These are phyloP conservation scores for Trichoderma virens DNA, from an alignment of 495 filamentous ascomycete species.

Conservation along the genomic window DNA sequence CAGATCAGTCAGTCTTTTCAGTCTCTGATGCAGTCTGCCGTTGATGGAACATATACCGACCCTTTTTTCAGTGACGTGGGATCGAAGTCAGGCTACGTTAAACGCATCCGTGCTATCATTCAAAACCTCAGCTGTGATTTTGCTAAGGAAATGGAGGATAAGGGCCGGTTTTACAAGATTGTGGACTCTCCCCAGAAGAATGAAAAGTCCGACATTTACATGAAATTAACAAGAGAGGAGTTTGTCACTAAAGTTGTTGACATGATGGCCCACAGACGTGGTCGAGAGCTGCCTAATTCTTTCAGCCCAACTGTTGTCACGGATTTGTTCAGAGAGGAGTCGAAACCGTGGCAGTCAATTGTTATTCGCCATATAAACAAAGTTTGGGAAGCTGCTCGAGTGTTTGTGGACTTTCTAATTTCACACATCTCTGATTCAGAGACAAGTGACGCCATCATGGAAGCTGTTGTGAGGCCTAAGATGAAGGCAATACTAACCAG, in stretches of 20 bases:
- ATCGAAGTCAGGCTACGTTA: constrained; percentile 28
- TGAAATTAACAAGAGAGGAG: constrained; percentile 15
- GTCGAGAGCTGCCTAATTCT: constrained; percentile 38
- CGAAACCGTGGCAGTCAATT: constrained; percentile 28
- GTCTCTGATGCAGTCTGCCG: constrained; percentile 39
- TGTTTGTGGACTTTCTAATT: constrained; percentile 22
- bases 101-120: constrained; percentile 53
- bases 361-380: constrained; percentile 16
- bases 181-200: constrained; percentile 1
- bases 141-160: constrained; percentile 34
- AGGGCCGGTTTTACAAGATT: constrained; percentile 40
- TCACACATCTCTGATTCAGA: constrained; percentile 23
- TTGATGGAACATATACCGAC: constrained; percentile 49
- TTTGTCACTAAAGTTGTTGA: constrained; percentile 28
- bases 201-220: not conserved
- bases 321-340: constrained; percentile 40
- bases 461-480: constrained; percentile 23
- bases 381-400: constrained; percentile 20
- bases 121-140: constrained; percentile 53
- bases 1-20: constrained; percentile 45
- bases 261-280: constrained; percentile 24
- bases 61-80: constrained; percentile 46
- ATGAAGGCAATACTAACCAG: constrained; percentile 18
- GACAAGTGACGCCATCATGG: constrained; percentile 23
- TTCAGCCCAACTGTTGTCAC: constrained; percentile 40